phyloP scores from a whole-genome alignment of 2,329 filamentous ascomycete genomes.

The Remersonia thermophila region DNA sequence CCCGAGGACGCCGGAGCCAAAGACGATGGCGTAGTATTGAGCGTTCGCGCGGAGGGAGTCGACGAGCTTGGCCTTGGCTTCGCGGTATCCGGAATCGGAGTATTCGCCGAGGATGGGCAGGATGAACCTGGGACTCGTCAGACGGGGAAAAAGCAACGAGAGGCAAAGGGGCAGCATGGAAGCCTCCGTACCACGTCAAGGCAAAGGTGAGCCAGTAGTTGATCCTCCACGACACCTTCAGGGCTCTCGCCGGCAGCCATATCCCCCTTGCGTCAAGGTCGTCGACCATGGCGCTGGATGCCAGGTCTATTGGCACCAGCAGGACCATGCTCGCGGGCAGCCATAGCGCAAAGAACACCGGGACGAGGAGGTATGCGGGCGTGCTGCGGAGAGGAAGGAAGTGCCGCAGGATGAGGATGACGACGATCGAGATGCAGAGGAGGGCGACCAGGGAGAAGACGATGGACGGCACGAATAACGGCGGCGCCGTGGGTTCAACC shows the following conservation, averaged over 20 bases:
- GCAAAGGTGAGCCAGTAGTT: slow-evolving; percentile 95
- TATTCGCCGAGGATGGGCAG: slow-evolving; percentile 90
- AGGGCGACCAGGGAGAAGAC: slow-evolving; percentile 66
- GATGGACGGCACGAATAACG: slow-evolving; percentile 61
- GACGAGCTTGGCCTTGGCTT: slow-evolving; percentile 64
- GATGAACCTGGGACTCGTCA: slow-evolving; percentile 54
- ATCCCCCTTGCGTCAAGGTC: slow-evolving; percentile 64
- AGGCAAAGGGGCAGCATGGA: too few relatives aligned
- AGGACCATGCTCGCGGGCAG: slow-evolving; percentile 84
- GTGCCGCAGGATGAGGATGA: slow-evolving; percentile 74
- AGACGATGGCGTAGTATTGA: slow-evolving; percentile 72
- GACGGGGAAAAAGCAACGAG: slow-evolving; percentile 1
- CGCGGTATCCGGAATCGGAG: slow-evolving; percentile 83
- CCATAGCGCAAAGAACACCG: slow-evolving; percentile 91
- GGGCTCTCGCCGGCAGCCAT: slow-evolving; percentile 67
- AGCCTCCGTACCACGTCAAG: slow-evolving; percentile 82
- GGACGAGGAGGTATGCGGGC: slow-evolving; percentile 77
- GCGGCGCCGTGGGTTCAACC: slow-evolving; percentile 12
- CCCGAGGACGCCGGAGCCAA: slow-evolving; percentile 57
- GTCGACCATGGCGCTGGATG: slow-evolving; percentile 65
- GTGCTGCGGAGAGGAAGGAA: slow-evolving; percentile 86
- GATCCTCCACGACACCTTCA: slow-evolving; percentile 86
- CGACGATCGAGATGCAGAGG: slow-evolving; percentile 58
- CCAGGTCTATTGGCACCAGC: slow-evolving; percentile 89
- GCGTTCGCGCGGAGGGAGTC: slow-evolving; percentile 83